Base-by-base conservation (phyloP, 2,329 filamentous ascomycete genomes). In the Knoxdaviesia capensis region DNA sequence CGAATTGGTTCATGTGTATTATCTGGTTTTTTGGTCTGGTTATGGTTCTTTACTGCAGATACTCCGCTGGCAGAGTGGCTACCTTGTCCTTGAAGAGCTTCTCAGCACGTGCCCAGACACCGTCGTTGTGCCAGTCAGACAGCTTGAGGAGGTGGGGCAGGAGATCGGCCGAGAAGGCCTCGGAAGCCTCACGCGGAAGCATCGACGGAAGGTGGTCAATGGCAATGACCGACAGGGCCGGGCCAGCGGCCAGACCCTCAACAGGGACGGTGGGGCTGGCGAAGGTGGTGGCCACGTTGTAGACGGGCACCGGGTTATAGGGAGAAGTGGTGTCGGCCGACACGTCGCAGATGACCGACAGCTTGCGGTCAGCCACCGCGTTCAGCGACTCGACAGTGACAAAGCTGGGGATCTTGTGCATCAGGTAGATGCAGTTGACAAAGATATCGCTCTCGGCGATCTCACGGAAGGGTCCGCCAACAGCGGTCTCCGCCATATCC, bases 361-460 rank as follows among this genome's bases (percentile, higher is more conserved):
- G 71, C 54, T 77, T 80, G 56, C 88, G 78, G 51, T 68, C 68
- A 3, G 79, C 65, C 43, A 50, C 48, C 36, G 68, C 63, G 48
- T 76, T 68, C 43, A 94, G 72, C 41, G 71, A 76, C 50, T 82
- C 71, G 46, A 67, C 55, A 59, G 82, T 77, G 54, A 93, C 71
- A 56, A 94, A 94, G 33, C 80, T 80, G 30, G 83, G 80, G 50
- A 90, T 87, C 56, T 78, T 73, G 50, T 74, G 66, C 46, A 68
- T 74, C 36, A 94, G 75, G 63, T 94, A 94, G 57, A 94, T 88
- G 70, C 80, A 86, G 66, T 90, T 92, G 58, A 90, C 68, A 56
- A 86, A 84, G 54, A 85, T 78, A 52, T 83, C 77, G 46, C 65
- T 70, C 59, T 84, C 71, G 39, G 77, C 65, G 52, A 92, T 86